These are phyloP conservation scores for Chlamydomonas incerta DNA, from an alignment of 139 green algal genomes.

Conservation along the genomic window DNA sequence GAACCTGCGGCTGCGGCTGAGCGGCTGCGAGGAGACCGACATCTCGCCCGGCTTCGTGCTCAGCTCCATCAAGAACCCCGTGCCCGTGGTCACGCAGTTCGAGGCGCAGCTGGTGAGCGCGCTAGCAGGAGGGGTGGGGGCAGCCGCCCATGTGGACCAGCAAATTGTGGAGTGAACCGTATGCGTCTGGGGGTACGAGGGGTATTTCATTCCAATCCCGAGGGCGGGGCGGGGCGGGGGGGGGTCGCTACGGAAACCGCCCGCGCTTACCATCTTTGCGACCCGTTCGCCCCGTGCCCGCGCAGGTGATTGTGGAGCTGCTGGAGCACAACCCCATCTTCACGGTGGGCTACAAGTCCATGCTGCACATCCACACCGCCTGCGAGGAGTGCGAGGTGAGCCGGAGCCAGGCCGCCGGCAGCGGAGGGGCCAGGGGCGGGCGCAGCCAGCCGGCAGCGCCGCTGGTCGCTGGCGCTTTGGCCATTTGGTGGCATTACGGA, in stretches of 20 bases:
- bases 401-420: background rate
- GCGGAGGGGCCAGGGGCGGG: background rate
- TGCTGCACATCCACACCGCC: conserved; percentile 90
- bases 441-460: too few relatives aligned
- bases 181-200: background rate
- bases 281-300: background rate
- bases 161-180: background rate
- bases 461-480: too few relatives aligned
- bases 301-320: conserved; percentile 73
- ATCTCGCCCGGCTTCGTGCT: conserved; percentile 95
- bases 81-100: conserved; percentile 81
- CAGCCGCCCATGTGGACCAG: too few relatives aligned
- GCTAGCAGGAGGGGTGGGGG: background rate
- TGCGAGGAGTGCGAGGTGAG: conserved; percentile 73
- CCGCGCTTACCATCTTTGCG: too few relatives aligned
- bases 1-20: conserved; percentile 86
- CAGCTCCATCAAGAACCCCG: conserved; percentile 69
- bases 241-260: too few relatives aligned
- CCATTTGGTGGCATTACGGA: too few relatives aligned
- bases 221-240: conserved; percentile 35
- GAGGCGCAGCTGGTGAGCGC: conserved; percentile 79
- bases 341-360: conserved; percentile 88
- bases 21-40: conserved; percentile 83
- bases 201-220: too few relatives aligned
- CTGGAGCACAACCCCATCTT: conserved; percentile 98